Percentiles rank a stretch among this genome's conserved stretches.
Conservation (phyloP, 2,329 filamentous ascomycete genomes). For the Chrysosporium queenslandicum region DNA sequence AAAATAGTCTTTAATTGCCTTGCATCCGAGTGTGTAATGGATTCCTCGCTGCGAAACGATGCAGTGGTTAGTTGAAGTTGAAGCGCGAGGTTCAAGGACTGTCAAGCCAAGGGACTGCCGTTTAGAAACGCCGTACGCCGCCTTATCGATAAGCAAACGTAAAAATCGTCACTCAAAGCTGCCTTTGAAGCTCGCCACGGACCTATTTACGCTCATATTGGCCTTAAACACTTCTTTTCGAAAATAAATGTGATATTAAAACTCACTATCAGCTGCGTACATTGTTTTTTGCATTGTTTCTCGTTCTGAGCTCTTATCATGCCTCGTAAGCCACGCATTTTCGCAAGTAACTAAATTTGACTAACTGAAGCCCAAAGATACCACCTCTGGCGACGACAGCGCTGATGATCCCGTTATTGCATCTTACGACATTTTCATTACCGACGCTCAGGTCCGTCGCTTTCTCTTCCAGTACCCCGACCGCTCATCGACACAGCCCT, state of each 20-base stretch:
- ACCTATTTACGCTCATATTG: neutral
- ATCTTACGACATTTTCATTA: constrained; percentile 78
- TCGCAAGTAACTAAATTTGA: neutral
- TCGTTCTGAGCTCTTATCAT: constrained; percentile 6
- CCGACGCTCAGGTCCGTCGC: constrained; percentile 58
- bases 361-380: constrained; percentile 5
- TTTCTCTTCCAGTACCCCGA: constrained; percentile 79
- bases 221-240: neutral
- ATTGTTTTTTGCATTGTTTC: too few species aligned
- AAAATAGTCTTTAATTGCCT: too few species aligned
- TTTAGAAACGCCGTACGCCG: neutral
- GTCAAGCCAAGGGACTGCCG: too few species aligned
- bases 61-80: too few species aligned
- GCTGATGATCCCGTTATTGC: constrained; percentile 57
- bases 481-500: constrained; percentile 54
- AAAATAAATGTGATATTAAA: neutral
- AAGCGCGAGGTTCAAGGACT: too few species aligned
- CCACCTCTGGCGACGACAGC: constrained; percentile 5
- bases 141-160: constrained; percentile 4
- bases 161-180: neutral
- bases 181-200: neutral
- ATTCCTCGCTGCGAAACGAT: too few species aligned
- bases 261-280: neutral
- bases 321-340: constrained; percentile 2
- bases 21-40: too few species aligned